phyloP scores from a whole-genome alignment of 164 flowering plant species.

The Vitis rotundifolia region DNA sequence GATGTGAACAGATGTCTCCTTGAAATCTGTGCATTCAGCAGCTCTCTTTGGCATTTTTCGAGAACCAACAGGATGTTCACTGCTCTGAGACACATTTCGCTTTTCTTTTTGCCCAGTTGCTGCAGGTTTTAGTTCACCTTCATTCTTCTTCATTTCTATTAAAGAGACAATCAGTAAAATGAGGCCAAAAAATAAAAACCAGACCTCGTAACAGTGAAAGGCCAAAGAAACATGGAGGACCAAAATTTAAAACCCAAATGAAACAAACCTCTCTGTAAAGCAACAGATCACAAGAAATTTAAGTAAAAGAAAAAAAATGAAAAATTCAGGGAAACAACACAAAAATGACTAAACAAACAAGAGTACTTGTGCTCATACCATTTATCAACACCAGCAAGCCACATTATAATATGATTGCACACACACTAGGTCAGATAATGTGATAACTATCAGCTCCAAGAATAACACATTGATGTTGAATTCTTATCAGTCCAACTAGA shows the following conservation, averaged over 20 bases:
- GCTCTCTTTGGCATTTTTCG: constrained; percentile 73
- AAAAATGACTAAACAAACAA: background rate
- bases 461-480: no score
- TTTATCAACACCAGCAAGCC: no score
- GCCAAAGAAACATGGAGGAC: no score
- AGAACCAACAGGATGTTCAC: constrained; percentile 15
- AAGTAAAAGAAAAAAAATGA: background rate
- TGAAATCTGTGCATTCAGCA: constrained; percentile 71
- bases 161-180: background rate
- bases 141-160: constrained; percentile 18
- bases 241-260: background rate
- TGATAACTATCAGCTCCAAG: no score
- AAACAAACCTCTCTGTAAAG: background rate
- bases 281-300: background rate
- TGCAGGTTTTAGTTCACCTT: constrained; percentile 8
- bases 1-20: constrained; percentile 52
- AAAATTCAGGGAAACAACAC: background rate
- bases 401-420: no score
- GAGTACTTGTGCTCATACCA: background rate
- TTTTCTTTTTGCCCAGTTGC: constrained; percentile 13
- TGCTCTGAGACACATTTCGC: constrained; percentile 16
- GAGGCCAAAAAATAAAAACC: no score
- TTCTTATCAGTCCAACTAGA: no score
- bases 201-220: no score
- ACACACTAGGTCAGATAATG: no score